These are phyloP conservation scores for Phialocephala sp. DNA, from an alignment of 2,329 filamentous ascomycete species.

Conservation along the genomic window DNA sequence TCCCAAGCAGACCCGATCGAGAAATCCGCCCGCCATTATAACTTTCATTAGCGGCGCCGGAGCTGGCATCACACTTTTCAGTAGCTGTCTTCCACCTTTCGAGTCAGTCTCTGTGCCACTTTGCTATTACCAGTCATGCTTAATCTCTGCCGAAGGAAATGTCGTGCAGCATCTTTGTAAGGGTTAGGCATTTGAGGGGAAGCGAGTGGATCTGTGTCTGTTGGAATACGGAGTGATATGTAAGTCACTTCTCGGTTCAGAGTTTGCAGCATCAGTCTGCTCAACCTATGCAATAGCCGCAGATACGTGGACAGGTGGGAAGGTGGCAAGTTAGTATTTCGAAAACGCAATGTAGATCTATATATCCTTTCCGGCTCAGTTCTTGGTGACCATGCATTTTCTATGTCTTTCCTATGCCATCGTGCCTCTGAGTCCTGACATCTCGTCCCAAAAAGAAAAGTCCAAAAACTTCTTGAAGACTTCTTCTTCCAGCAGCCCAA, in stretches of 20 bases:
- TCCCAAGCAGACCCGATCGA: background rate
- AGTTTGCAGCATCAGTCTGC: too few relatives aligned
- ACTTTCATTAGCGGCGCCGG: background rate
- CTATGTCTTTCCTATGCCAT: too few relatives aligned
- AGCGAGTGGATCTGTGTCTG: background rate
- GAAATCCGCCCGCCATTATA: background rate
- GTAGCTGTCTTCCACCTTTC: background rate
- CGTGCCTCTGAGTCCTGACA: too few relatives aligned
- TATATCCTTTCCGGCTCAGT: too few relatives aligned
- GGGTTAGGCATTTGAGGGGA: background rate
- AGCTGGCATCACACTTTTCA: background rate
- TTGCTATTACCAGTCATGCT: background rate
- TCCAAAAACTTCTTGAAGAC: too few relatives aligned
- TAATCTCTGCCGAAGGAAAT: background rate
- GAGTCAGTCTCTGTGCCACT: background rate
- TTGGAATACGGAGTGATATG: background rate
- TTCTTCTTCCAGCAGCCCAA: too few relatives aligned
- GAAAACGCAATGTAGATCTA: background rate
- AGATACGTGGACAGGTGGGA: too few relatives aligned
- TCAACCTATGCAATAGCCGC: too few relatives aligned
- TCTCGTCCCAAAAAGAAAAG: too few relatives aligned
- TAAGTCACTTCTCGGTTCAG: too few relatives aligned
- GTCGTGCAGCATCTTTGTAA: background rate
- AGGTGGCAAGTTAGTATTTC: background rate
- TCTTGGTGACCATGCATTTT: too few relatives aligned